phyloP scores from a whole-genome alignment of 2,329 filamentous ascomycete genomes.

The Aspergillus calidoustus region DNA sequence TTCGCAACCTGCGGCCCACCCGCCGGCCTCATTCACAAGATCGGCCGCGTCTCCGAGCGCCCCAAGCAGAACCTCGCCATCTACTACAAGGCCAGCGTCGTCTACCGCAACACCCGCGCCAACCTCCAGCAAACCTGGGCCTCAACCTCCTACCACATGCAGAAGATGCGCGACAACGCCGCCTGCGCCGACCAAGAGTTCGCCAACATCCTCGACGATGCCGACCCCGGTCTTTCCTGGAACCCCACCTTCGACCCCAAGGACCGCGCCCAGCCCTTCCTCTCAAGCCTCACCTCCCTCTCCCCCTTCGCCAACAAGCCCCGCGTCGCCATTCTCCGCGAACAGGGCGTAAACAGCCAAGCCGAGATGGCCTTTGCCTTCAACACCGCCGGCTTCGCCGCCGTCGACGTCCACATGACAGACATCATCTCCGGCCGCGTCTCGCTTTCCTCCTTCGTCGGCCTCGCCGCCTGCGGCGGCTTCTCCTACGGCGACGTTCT shows the following conservation, averaged over 20 bases:
- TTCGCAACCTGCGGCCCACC: conserved; percentile 90
- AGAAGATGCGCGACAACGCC: conserved; percentile 86
- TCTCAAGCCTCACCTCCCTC: conserved; percentile 62
- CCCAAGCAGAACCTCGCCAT: conserved; percentile 78
- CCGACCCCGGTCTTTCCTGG: conserved; percentile 83
- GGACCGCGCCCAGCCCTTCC: conserved; percentile 74
- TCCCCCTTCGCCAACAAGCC: conserved; percentile 66
- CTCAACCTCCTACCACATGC: conserved; percentile 87
- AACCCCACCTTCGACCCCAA: conserved; percentile 79
- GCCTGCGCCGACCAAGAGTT: conserved; percentile 84
- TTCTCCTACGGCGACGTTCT: conserved; percentile 95
- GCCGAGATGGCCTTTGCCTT: conserved; percentile 99
- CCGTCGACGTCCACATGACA: conserved; percentile 95
- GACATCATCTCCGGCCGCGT: conserved; percentile 80
- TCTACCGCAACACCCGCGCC: conserved; percentile 71
- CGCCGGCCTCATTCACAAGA: conserved; percentile 78
- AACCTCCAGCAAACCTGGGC: conserved; percentile 88
- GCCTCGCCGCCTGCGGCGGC: conserved; percentile 91
- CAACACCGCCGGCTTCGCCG: conserved; percentile 84
- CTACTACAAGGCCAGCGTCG: conserved; percentile 68
- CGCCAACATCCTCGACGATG: conserved; percentile 71
- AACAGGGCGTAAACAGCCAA: conserved; percentile 94
- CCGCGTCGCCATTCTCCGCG: conserved; percentile 87
- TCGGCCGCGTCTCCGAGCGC: conserved; percentile 72
- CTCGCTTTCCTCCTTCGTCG: conserved; percentile 80